Conservation (phyloP, 208 protist genomes). For the Porcisia hertigi region DNA sequence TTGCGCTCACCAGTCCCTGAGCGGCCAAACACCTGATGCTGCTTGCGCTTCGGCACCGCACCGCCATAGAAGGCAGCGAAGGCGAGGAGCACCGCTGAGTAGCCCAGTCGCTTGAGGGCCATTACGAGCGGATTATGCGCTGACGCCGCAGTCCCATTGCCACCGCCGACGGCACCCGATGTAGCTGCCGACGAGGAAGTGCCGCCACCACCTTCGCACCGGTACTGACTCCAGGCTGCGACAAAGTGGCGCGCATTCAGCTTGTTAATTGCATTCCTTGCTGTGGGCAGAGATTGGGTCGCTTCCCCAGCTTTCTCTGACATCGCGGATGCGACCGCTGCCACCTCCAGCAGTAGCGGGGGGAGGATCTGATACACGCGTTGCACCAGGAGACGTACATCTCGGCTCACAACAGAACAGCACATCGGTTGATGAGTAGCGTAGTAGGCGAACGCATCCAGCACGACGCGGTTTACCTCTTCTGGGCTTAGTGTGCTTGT, state of each 20-base stretch:
- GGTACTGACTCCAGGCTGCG: constrained; percentile 49
- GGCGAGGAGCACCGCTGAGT: constrained; percentile 75
- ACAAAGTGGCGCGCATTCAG: constrained; percentile 73
- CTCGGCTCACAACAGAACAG: constrained; percentile 55
- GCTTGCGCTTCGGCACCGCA: constrained; percentile 64
- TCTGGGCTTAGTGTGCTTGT: constrained; percentile 13
- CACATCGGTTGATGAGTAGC: constrained; percentile 73
- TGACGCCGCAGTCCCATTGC: not conserved
- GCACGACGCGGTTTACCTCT: constrained; percentile 15
- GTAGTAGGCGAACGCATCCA: constrained; percentile 67
- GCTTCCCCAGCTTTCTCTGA: not conserved
- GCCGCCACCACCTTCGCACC: constrained; percentile 13
- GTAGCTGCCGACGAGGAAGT: not conserved
- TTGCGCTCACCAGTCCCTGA: constrained; percentile 10
- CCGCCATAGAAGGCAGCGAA: constrained; percentile 83
- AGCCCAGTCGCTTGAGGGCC: constrained; percentile 62
- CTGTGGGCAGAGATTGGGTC: not conserved
- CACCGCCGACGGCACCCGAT: not conserved
- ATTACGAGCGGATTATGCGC: constrained; percentile 44
- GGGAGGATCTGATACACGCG: constrained; percentile 69
- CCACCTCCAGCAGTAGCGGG: constrained; percentile 33
- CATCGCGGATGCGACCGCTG: not conserved
- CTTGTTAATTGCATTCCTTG: not conserved
- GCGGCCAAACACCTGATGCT: constrained; percentile 56
- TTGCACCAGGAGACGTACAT: constrained; percentile 62